Percentiles rank a stretch among this genome's conserved stretches.
Evolutionary conservation across 2,329 filamentous ascomycete species (phyloP).

Genomic region (Dactylellina haptotyla): DNA sequence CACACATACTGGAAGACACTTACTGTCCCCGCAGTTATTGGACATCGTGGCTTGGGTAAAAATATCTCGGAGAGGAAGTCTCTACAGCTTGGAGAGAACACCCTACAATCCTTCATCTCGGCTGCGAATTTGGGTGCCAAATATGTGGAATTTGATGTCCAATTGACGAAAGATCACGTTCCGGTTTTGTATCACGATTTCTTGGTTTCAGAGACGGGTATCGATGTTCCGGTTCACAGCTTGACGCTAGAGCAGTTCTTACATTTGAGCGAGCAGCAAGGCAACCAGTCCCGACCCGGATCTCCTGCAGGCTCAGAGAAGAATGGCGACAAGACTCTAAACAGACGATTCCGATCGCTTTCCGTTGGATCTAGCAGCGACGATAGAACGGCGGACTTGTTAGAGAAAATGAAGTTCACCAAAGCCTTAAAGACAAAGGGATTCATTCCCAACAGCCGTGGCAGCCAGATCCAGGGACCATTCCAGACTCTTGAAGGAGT

Average conservation of each 20-base stretch:
- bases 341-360: slow-evolving; percentile 66
- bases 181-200: slow-evolving; percentile 99
- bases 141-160: slow-evolving; percentile 84
- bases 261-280: slow-evolving; percentile 56
- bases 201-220: slow-evolving; percentile 94
- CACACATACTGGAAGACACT: slow-evolving; percentile 98
- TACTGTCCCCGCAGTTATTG: slow-evolving; percentile 69
- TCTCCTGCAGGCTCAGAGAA: slow-evolving; percentile 63
- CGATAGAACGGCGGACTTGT: slow-evolving; percentile 66
- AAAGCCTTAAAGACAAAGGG: slow-evolving; percentile 90
- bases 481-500: slow-evolving; percentile 96
- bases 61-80: slow-evolving; percentile 85
- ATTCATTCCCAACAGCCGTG: slow-evolving; percentile 93
- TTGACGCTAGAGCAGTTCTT: slow-evolving; percentile 82
- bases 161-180: slow-evolving; percentile 97
- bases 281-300: slow-evolving; percentile 62
- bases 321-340: slow-evolving; percentile 21
- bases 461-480: slow-evolving; percentile 92
- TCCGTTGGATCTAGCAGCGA: slow-evolving; percentile 67
- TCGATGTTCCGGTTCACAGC: slow-evolving; percentile 95
- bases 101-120: slow-evolving; percentile 92
- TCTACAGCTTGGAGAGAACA: slow-evolving; percentile 95
- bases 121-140: slow-evolving; percentile 89
- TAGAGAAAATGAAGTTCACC: slow-evolving; percentile 96
- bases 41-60: slow-evolving; percentile 83